Evolutionary conservation across 148 eudicot species (phyloP), one percentile per base, ranked within the genome.

Genomic region (Fallopia convolvulus): DNA sequence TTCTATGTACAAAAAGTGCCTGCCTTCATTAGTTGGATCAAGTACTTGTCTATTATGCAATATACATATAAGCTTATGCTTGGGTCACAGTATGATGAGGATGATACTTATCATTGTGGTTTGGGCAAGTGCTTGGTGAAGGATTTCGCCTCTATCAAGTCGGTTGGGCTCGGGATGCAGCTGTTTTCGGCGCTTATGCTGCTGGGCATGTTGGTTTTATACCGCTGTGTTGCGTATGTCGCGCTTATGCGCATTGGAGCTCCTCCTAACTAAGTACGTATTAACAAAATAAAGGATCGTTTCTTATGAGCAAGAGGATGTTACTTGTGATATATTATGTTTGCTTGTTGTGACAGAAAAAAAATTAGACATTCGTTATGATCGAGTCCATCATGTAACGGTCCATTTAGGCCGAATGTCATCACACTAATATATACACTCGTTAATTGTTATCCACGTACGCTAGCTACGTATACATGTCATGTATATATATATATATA

Each of bases 221-320:
- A 90, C 61, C 78, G 97, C 66, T 15, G 92, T 3, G 50, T 90
- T 66, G 95, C 98, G 33, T 94, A 92, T 66, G 1, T 92, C 47
- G 92, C 97, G 18, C 95, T 94, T 39, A 94, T 81, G 92, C 88
- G 97, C 74, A 82, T 94, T 73, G 98, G 98, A 5, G 88, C 80
- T 33, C 18, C 47, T 23, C 78, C 78, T 21, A 60, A 23, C 14
- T 76, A 76, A 76, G 77, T 8, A 14, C 5, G 47, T 44, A 9
- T 44, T 9, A 44, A 44, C 10, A 44, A 44, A 44, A 44, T 44
- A 9, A 44, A 8, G 47, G 47, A 44, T 9, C 7, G 8, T 44
- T 1, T 44, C 10, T 44, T 44, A 44, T 44, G 47, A 42, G 3
- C 39, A 6, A 44, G 47, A 44, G 47, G 47, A 44, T 44, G 47